phyloP scores from a whole-genome alignment of 495 filamentous ascomycete genomes.

The Hypoxylon crocopeplum region DNA sequence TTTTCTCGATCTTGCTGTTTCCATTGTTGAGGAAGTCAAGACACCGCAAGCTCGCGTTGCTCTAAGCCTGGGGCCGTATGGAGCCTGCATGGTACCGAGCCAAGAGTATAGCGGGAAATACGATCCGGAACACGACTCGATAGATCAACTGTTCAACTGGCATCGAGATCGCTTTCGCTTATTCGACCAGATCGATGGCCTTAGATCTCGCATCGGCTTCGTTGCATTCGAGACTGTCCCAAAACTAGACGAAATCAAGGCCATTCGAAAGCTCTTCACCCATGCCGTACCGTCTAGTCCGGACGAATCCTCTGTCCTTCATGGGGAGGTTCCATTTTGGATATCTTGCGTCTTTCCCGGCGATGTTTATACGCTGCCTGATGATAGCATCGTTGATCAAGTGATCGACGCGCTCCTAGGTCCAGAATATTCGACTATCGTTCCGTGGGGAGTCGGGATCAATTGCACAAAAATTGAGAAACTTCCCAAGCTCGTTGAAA shows the following conservation, averaged over 20 bases:
- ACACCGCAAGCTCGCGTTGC: constrained; percentile 44
- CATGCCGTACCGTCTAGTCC: constrained; percentile 28
- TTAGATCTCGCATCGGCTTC: constrained; percentile 52
- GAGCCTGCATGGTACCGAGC: constrained; percentile 67
- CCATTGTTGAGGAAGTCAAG: constrained; percentile 47
- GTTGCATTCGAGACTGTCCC: constrained; percentile 72
- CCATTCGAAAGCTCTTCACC: constrained; percentile 55
- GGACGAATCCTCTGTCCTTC: not conserved
- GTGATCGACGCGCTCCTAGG: constrained; percentile 54
- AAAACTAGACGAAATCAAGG: constrained; percentile 63
- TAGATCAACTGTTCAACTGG: constrained; percentile 57
- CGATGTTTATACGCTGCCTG: constrained; percentile 51
- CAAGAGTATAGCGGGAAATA: constrained; percentile 70
- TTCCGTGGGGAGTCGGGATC: constrained; percentile 68
- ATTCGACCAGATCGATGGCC: constrained; percentile 44
- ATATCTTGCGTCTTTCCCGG: constrained; percentile 67
- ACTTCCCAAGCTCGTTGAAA: constrained; percentile 53
- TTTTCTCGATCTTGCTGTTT: constrained; percentile 43
- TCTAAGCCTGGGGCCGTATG: constrained; percentile 68
- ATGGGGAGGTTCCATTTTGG: constrained; percentile 57
- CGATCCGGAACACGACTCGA: constrained; percentile 51
- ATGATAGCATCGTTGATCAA: constrained; percentile 52
- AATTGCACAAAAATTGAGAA: constrained; percentile 70
- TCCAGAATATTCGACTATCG: constrained; percentile 21
- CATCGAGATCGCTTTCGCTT: constrained; percentile 60